Conservation (phyloP, 2,329 filamentous ascomycete genomes). For the Paracoccidioides lutzii region DNA sequence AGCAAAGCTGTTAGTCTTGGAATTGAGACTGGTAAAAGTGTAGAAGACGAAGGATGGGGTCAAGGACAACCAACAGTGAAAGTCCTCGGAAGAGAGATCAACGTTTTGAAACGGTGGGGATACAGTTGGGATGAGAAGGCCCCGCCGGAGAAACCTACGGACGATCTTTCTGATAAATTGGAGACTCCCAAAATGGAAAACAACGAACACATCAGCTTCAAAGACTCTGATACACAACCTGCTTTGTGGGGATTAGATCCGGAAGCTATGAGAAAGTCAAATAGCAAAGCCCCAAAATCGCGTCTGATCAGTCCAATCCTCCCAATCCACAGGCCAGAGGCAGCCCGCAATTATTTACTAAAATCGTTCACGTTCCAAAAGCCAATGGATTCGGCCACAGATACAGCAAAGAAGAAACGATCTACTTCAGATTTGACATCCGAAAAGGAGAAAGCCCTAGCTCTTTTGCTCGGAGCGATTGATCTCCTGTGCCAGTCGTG, state of each 20-base stretch:
- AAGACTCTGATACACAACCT: slow-evolving; percentile 23
- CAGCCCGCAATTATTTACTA: slow-evolving; percentile 47
- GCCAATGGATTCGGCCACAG: slow-evolving; percentile 7
- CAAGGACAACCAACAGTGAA: slow-evolving; percentile 61
- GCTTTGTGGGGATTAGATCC: slow-evolving; percentile 48
- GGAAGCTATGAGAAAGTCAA: slow-evolving; percentile 40
- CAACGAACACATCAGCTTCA: slow-evolving; percentile 1
- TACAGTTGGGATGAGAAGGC: slow-evolving; percentile 48
- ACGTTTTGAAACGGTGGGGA: slow-evolving; percentile 63
- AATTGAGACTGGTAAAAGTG: slow-evolving; percentile 50
- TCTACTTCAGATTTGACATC: slow-evolving; percentile 39
- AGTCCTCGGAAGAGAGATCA: slow-evolving; percentile 60
- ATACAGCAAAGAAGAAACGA: slow-evolving; percentile 31
- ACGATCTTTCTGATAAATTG: background rate
- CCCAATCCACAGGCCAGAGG: slow-evolving; percentile 62
- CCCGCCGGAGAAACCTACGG: slow-evolving; percentile 11
- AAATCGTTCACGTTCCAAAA: slow-evolving; percentile 30
- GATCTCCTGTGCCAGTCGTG: slow-evolving; percentile 63
- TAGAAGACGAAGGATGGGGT: slow-evolving; percentile 59
- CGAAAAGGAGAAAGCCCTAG: slow-evolving; percentile 58
- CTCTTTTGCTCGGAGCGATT: slow-evolving; percentile 55
- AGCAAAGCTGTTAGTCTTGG: slow-evolving; percentile 65
- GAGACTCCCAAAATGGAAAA: background rate
- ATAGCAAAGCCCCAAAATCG: slow-evolving; percentile 17
- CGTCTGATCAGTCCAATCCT: slow-evolving; percentile 37